phyloP scores from a whole-genome alignment of 306 rosid species.

The Cucurbita maxima region DNA sequence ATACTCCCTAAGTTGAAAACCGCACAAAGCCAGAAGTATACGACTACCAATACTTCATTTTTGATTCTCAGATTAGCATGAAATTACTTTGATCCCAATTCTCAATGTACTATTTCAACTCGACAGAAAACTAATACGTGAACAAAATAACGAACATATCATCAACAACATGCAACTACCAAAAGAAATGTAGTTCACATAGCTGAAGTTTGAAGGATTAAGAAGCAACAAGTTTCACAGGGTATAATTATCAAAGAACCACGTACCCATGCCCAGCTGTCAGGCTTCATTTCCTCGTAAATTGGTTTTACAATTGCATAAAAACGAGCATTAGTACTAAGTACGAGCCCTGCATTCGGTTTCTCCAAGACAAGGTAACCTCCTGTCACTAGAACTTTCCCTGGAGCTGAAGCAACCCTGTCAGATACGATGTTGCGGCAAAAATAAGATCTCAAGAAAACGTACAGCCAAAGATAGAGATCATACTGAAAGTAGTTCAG shows the following conservation, averaged over 20 bases:
- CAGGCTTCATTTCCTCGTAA: constrained; percentile 29
- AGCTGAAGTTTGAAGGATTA: background rate
- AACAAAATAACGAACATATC: background rate
- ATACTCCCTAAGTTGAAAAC: background rate
- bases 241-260: background rate
- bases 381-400: constrained; percentile 64
- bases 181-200: background rate
- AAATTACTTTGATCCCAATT: background rate
- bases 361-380: constrained; percentile 69
- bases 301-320: constrained; percentile 63
- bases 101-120: background rate
- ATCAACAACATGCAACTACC: background rate
- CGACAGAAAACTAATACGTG: background rate
- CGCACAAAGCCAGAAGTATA: background rate
- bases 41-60: background rate
- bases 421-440: background rate
- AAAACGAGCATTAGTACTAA: constrained; percentile 71
- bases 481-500: background rate
- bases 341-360: constrained; percentile 69
- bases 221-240: background rate
- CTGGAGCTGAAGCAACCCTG: constrained; percentile 79
- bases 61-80: background rate
- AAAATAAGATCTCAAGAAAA: background rate
- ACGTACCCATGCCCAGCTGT: constrained; percentile 69
- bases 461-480: background rate